Percentiles rank a stretch among this genome's conserved stretches.
Conservation (phyloP, 768 basidiomycete genomes). For the Rhodosporidiobolus sp. region DNA sequence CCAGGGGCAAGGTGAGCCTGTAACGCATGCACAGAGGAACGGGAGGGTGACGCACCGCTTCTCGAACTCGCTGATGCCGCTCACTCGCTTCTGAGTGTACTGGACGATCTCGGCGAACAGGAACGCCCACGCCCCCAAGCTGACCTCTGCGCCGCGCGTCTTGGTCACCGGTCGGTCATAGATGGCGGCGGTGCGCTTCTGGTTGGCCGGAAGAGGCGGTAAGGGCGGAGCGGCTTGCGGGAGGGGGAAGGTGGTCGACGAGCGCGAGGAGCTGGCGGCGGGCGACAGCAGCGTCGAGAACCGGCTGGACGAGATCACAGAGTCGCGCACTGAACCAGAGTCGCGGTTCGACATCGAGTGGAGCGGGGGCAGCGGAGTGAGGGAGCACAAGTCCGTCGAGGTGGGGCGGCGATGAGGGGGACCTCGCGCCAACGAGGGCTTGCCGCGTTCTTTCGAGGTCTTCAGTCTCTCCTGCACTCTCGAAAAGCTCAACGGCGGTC, state of each 20-base stretch:
- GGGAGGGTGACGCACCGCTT: constrained; percentile 62
- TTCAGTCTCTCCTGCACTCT: too few relatives aligned
- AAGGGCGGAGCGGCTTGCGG: background rate
- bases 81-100: constrained; percentile 92
- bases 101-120: constrained; percentile 90
- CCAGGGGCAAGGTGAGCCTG: background rate
- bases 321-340: constrained; percentile 24
- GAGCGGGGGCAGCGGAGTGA: background rate
- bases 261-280: background rate
- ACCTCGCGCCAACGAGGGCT: too few relatives aligned
- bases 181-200: constrained; percentile 51
- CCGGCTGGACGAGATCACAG: constrained; percentile 13
- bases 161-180: constrained; percentile 89
- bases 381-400: background rate
- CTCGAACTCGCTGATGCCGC: constrained; percentile 92
- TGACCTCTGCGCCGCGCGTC: constrained; percentile 77
- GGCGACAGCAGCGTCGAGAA: constrained; percentile 30
- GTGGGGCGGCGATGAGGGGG: background rate
- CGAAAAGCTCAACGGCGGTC: background rate
- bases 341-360: constrained; percentile 25
- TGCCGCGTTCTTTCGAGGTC: too few relatives aligned
- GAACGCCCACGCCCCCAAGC: constrained; percentile 77
- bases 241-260: constrained; percentile 17
- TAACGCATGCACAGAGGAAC: background rate
- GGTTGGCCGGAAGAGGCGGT: background rate